Percentiles rank a stretch among this genome's conserved stretches.
phyloP scores from a whole-genome alignment of 352 stramenopile genomes.

The Phytophthora fragariae region DNA sequence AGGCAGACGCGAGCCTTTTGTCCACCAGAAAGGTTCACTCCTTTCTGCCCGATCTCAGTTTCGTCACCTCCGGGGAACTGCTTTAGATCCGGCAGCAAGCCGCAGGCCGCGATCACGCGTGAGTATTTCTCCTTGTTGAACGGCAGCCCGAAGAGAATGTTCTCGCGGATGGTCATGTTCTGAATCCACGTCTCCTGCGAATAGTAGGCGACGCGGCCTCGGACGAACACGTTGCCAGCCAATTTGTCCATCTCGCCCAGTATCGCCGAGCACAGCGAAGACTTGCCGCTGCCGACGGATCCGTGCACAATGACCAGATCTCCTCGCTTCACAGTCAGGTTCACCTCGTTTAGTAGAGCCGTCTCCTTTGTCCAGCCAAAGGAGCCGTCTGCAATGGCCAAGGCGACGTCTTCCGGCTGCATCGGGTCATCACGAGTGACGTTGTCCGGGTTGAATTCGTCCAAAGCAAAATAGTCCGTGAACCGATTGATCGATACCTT shows the following conservation, averaged over 20 bases:
- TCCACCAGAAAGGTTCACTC: constrained; percentile 94
- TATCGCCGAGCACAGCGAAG: constrained; percentile 56
- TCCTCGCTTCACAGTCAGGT: constrained; percentile 47
- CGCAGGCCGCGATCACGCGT: constrained; percentile 72
- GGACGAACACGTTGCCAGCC: constrained; percentile 45
- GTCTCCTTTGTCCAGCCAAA: constrained; percentile 46
- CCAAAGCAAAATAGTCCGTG: constrained; percentile 38
- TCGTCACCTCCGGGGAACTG: constrained; percentile 87
- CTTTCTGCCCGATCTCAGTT: constrained; percentile 96
- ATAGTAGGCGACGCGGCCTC: constrained; percentile 66
- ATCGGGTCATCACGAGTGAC: constrained; percentile 22
- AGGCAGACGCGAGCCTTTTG: constrained; percentile 88
- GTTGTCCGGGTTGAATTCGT: constrained; percentile 37
- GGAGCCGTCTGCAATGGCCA: constrained; percentile 40
- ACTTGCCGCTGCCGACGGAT: constrained; percentile 61
- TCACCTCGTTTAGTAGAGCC: constrained; percentile 43
- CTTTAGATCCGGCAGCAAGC: constrained; percentile 84
- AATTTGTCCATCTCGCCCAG: constrained; percentile 89
- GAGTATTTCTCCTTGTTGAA: constrained; percentile 59
- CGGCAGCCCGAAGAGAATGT: constrained; percentile 93
- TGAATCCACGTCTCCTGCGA: constrained; percentile 93
- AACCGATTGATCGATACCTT: constrained; percentile 49
- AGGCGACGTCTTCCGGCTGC: constrained; percentile 18
- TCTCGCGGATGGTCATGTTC: constrained; percentile 94
- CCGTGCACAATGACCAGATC: constrained; percentile 68